A percentile compares a stretch with the other conserved stretches of the same genome.
Evolutionary conservation across 345 rosid genomes (phyloP).

Genomic region (Pistacia atlantica): DNA sequence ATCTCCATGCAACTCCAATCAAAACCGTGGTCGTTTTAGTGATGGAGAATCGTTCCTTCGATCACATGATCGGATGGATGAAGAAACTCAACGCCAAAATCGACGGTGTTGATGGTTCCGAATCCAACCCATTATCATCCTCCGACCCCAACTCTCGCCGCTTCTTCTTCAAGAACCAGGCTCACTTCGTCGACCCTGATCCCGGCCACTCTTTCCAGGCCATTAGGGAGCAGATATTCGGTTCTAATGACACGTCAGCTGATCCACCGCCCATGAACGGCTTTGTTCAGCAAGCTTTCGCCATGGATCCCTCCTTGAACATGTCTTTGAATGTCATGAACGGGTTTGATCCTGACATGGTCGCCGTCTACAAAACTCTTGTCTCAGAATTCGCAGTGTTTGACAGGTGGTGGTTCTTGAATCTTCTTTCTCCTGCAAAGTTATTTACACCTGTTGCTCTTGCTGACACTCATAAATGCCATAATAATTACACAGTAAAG

Average conservation of each 20-base stretch:
- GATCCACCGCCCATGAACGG: constrained; percentile 87
- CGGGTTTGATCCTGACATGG: constrained; percentile 70
- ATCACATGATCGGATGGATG: constrained; percentile 99
- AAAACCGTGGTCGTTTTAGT: constrained; percentile 75
- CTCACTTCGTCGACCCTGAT: constrained; percentile 89
- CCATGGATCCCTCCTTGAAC: constrained; percentile 54
- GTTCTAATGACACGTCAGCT: constrained; percentile 60
- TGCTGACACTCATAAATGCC: no score
- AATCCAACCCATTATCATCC: constrained; percentile 51
- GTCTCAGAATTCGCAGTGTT: constrained; percentile 88
- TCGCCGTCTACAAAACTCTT: constrained; percentile 73
- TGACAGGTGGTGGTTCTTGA: constrained; percentile 50
- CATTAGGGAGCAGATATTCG: constrained; percentile 83
- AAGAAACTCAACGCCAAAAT: constrained; percentile 82
- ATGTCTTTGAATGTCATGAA: constrained; percentile 79
- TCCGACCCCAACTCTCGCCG: constrained; percentile 52
- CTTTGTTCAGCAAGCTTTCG: constrained; percentile 77
- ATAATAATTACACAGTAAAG: no score
- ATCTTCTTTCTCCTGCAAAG: not conserved
- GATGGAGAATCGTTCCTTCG: constrained; percentile 95
- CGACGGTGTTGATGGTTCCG: constrained; percentile 77
- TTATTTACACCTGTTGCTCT: not conserved
- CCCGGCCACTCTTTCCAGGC: constrained; percentile 98
- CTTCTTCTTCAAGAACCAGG: constrained; percentile 45
- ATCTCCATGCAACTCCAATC: constrained; percentile 46